Conservation (phyloP, 345 rosid genomes). For the Angophora floribunda region DNA sequence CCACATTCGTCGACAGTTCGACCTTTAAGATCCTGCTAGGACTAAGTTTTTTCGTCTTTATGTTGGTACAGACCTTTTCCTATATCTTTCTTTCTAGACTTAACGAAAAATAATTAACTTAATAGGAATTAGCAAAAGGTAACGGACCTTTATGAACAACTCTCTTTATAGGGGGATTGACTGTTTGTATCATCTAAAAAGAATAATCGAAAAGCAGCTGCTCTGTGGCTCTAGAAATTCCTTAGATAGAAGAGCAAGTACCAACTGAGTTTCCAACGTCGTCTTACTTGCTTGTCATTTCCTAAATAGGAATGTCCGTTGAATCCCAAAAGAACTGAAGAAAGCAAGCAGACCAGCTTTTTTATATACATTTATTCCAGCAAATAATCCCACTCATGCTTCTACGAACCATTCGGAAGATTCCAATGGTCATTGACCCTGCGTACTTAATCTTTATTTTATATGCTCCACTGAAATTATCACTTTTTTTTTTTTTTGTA, state of each 20-base stretch:
- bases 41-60: neutral
- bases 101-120: neutral
- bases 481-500: neutral
- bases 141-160: neutral
- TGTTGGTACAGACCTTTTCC: neutral
- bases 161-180: neutral
- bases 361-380: neutral
- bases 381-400: neutral
- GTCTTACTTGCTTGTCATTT: neutral
- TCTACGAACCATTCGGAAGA: neutral
- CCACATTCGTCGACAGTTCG: neutral
- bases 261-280: neutral
- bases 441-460: neutral
- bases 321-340: neutral
- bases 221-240: neutral
- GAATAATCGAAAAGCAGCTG: neutral
- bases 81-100: neutral
- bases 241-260: neutral
- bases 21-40: neutral
- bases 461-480: neutral
- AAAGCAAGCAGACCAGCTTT: neutral
- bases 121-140: neutral
- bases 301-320: neutral
- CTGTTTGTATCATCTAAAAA: neutral
- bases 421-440: neutral